Base-by-base conservation (phyloP, 2,329 filamentous ascomycete genomes). In the Fusarium sp. region DNA sequence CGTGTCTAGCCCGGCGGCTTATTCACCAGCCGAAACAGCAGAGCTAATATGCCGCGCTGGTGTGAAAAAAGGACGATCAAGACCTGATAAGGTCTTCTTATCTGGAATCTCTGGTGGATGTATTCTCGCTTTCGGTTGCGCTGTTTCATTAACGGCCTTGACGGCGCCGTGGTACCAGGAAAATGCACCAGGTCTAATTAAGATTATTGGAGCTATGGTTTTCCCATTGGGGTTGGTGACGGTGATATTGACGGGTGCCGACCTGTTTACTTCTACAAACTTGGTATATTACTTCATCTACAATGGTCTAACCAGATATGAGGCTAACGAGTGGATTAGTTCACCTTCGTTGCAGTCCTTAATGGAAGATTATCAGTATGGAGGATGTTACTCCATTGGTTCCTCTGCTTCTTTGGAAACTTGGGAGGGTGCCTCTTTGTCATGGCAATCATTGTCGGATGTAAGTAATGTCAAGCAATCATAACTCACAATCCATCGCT, bases 321-420 rank as follows among this genome's bases (percentile, higher is more conserved):
- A 2, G 8, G 13, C 47, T 62, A 51, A 69, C 8, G 2, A 8
- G 0, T 1, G 2, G 1, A 1, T 4, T 20, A 74, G 73, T 74
- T 71, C 7, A 74, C 72, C 0, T 53, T 72, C 0, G 72, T 75
- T 1, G 72, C 74, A 0, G 70, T 70, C 0, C 63, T 76, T 0
- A 62, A 69, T 5, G 49, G 74, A 9, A 59, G 69, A 12, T 4
- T 76, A 3, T 63, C 72, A 0, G 23, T 67, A 18, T 73, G 67
- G 62, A 63, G 56, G 1, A 76, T 76, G 74, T 6, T 75, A 0
- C 40, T 76, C 0, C 74, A 76, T 42, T 85, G 83, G 84, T 66
- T 79, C 31, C 67, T 85, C 0, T 83, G 81, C 4, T 86, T 85
- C 70, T 80, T 81, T 20, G 83, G 82, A 1, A 86, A 86, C 58